Percentiles rank a stretch among this genome's conserved stretches.
These are phyloP conservation scores for Stereocaulon alpinum DNA, from an alignment of 495 filamentous ascomycete species.

Conservation along the genomic window DNA sequence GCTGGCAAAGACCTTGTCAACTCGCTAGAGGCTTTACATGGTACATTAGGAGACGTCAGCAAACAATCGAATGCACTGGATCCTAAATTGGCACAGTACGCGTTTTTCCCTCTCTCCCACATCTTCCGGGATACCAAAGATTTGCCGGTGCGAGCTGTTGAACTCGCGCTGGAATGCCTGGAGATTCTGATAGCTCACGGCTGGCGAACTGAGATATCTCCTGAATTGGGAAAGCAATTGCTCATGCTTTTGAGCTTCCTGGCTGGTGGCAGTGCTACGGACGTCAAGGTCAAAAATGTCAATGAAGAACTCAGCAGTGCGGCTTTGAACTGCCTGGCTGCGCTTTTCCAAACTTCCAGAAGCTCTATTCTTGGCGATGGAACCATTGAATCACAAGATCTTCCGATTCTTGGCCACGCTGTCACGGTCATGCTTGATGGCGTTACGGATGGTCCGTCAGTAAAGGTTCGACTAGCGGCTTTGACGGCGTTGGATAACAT, in stretches of 20 bases:
- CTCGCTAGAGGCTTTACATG: constrained; percentile 44
- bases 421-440: constrained; percentile 73
- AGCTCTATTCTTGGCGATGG: constrained; percentile 21
- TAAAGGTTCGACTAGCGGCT: constrained; percentile 56
- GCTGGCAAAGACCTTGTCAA: constrained; percentile 44
- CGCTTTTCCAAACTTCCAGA: constrained; percentile 37
- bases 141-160: constrained; percentile 61
- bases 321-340: constrained; percentile 47
- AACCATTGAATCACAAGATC: constrained; percentile 41
- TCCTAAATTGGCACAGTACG: constrained; percentile 79
- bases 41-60: constrained; percentile 42
- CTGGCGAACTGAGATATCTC: constrained; percentile 59
- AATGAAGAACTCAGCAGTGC: constrained; percentile 61
- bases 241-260: constrained; percentile 76
- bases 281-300: constrained; percentile 34
- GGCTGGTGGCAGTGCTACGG: constrained; percentile 56
- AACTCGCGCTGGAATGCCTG: constrained; percentile 64
- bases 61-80: constrained; percentile 49
- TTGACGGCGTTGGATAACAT: constrained; percentile 53
- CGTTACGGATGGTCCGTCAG: constrained; percentile 46
- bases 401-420: constrained; percentile 77
- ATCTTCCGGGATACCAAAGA: constrained; percentile 67
- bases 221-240: constrained; percentile 69
- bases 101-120: constrained; percentile 85
- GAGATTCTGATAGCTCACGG: constrained; percentile 60